phyloP scores from a whole-genome alignment of 179 eudicot genomes.

The Amaranthus tricolor region DNA sequence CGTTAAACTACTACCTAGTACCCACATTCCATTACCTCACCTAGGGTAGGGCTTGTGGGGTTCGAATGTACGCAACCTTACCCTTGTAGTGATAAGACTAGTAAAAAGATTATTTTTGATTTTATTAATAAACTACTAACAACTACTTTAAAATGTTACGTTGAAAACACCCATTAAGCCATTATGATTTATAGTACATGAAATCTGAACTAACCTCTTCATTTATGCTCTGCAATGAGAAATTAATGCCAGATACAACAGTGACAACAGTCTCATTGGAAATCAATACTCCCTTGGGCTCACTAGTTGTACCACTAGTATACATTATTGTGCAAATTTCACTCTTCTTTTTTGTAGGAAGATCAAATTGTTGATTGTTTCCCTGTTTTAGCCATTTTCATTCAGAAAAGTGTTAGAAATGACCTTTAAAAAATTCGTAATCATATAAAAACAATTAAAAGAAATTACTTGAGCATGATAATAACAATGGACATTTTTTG shows the following conservation, averaged over 20 bases:
- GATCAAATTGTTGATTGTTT: conserved; percentile 43
- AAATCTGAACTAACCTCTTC: conserved; percentile 51
- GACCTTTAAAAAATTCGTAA: background rate
- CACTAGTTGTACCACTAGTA: conserved; percentile 96
- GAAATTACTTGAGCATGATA: background rate
- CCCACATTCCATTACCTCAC: no score
- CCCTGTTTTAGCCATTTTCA: conserved; percentile 40
- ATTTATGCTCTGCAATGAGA: conserved; percentile 65
- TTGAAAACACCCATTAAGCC: background rate
- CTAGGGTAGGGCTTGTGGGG: no score
- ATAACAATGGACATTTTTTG: no score
- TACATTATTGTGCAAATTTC: conserved; percentile 95
- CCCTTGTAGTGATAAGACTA: no score
- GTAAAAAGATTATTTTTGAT: no score
- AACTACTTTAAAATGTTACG: background rate
- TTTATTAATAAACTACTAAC: no score
- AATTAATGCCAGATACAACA: conserved; percentile 67
- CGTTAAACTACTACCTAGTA: no score
- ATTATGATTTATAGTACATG: background rate
- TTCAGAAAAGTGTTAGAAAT: conserved; percentile 16
- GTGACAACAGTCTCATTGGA: conserved; percentile 76
- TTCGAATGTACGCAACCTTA: no score
- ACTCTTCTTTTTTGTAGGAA: conserved; percentile 64
- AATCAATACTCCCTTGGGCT: conserved; percentile 94
- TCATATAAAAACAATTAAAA: background rate